phyloP scores from a whole-genome alignment of 257 asterid genomes.

The Rubia yunnanensis region DNA sequence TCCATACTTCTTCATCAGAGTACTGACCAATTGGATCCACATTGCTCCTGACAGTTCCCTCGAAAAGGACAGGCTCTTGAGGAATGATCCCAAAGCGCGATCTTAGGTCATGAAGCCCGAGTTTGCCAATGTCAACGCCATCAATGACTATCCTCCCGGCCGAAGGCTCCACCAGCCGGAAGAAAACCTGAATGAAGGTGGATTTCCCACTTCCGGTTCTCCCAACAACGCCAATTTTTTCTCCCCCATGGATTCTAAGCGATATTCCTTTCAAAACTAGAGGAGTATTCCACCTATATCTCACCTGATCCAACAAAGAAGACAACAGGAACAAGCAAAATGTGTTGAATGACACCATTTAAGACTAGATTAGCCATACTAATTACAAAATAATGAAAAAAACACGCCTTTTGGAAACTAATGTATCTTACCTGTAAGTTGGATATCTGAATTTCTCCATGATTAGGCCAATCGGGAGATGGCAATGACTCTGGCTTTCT shows the following conservation, averaged over 20 bases:
- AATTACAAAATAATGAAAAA: too few species aligned
- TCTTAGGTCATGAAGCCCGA: constrained; percentile 69
- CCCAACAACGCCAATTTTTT: constrained; percentile 68
- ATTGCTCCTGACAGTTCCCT: constrained; percentile 66
- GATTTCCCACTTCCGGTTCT: constrained; percentile 84
- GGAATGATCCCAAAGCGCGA: constrained; percentile 79
- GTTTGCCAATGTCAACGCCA: constrained; percentile 42
- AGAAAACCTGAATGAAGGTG: constrained; percentile 60
- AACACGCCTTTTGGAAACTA: background rate
- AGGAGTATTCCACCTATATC: constrained; percentile 57
- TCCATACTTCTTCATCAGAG: constrained; percentile 77
- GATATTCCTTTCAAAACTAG: constrained; percentile 59
- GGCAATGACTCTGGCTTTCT: constrained; percentile 23
- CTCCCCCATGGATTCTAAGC: constrained; percentile 49
- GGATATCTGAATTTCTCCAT: constrained; percentile 41
- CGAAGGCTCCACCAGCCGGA: constrained; percentile 63
- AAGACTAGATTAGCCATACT: background rate
- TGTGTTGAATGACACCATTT: background rate
- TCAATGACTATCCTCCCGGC: constrained; percentile 54
- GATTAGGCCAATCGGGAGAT: constrained; percentile 51
- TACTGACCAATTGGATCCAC: constrained; percentile 56
- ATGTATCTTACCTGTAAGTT: constrained; percentile 51
- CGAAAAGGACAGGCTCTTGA: constrained; percentile 71
- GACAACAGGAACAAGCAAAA: too few species aligned
- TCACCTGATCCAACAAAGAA: constrained; percentile 44